Conservation (phyloP, 1,284 basidiomycete species). For the Tetrapyrgos nigripes region DNA sequence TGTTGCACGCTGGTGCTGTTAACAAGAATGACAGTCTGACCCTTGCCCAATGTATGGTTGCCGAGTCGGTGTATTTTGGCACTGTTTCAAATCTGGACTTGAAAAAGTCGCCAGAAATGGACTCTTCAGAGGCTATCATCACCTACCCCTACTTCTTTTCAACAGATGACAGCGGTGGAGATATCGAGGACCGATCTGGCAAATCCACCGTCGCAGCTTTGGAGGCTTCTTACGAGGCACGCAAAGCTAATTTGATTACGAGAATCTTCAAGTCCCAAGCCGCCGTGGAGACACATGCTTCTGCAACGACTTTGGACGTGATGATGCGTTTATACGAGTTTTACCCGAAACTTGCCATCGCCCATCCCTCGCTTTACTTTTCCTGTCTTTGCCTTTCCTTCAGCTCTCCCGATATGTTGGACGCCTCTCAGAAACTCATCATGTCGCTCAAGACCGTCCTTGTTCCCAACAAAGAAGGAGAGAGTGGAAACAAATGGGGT, state of each 20-base stretch:
- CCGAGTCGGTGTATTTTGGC: constrained; percentile 19
- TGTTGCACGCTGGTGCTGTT: not conserved
- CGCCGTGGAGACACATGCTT: constrained; percentile 10
- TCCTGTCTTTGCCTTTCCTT: constrained; percentile 20
- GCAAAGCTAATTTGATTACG: constrained; percentile 16
- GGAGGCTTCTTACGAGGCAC: constrained; percentile 17
- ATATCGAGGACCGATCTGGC: constrained; percentile 20
- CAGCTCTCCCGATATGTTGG: constrained; percentile 15
- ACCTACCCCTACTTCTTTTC: constrained; percentile 21
- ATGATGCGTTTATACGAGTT: constrained; percentile 7
- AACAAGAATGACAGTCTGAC: not conserved
- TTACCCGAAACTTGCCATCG: constrained; percentile 19
- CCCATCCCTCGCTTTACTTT: constrained; percentile 19
- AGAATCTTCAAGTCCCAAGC: not conserved
- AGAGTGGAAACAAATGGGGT: constrained; percentile 2
- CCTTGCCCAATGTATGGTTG: not conserved
- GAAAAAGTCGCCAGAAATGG: not conserved
- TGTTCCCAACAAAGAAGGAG: constrained; percentile 7
- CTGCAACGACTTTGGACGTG: constrained; percentile 16
- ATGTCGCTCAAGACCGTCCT: constrained; percentile 8
- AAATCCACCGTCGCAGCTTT: constrained; percentile 20
- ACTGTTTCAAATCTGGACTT: constrained; percentile 3
- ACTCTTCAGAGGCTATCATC: constrained; percentile 9
- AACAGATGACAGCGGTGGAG: constrained; percentile 21
- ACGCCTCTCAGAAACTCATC: constrained; percentile 8